Evolutionary conservation across 306 rosid species (phyloP), one percentile per base, ranked within the genome.

Genomic region (Abrus pulchellus): DNA sequence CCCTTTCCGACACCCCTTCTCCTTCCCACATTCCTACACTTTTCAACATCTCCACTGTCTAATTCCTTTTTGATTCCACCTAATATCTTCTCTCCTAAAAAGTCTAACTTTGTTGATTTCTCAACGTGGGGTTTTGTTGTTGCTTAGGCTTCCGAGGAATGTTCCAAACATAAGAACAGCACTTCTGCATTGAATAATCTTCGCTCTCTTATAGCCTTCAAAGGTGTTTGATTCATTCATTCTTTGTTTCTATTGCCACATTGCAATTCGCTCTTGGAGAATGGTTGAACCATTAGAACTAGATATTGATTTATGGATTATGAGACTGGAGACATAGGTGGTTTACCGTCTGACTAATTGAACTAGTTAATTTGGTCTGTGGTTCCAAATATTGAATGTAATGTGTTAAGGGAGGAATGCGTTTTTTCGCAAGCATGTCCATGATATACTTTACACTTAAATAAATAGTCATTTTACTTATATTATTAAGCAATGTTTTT

Each of bases 161-260:
- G 99, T 30, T 95, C 98, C 5, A 98, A 93, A 83, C 98, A 95
- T 80, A 90, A 72, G 94, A 95, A 95, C 67, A 95, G 97, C 4
- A 90, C 90, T 9, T 90, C 93, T 27, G 99, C 99, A 9, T 70
- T 95, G 62, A 76, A 84, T 2, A 95, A 96, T 12, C 94, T 95
- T 9, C 97, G 99, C 40, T 65, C 92, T 62, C 91, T 90, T 34
- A 83, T 95, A 41, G 99, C 99, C 55, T 90, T 95, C 54, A 89
- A 85, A 76, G 94, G 97, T 90, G 62, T 72, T 53, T 32, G 2
- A 34, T 38, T 41, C 14, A 14, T 20, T 65, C 8, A 11, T 44
- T 44, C 54, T 2, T 67, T 67, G 55, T 68, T 78, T 68, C 50
- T 36, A 10, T 7, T 52, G 14, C 29, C 30, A 43, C 44, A 43